Evolutionary conservation across 139 green algal species (phyloP).

Genomic region (Chloropicon primus): DNA sequence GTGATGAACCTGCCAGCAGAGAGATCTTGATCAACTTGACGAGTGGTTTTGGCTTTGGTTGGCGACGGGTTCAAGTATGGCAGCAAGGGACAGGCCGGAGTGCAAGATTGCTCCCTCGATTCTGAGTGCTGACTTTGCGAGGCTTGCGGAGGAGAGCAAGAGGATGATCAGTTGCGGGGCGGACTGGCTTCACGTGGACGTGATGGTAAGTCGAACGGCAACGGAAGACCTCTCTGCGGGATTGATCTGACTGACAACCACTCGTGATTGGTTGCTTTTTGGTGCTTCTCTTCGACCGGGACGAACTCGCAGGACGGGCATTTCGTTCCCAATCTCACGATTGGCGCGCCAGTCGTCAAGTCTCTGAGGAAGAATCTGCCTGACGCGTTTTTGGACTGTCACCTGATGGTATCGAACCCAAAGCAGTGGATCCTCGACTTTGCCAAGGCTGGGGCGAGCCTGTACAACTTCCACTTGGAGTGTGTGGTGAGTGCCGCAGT

Average conservation of each 20-base stretch:
- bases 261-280: too few relatives aligned
- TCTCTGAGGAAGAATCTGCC: conserved; percentile 55
- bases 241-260: too few relatives aligned
- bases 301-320: conserved; percentile 61
- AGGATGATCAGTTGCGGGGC: conserved; percentile 32
- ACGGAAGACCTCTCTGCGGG: too few relatives aligned
- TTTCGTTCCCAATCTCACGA: conserved; percentile 89
- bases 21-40: too few relatives aligned
- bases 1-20: too few relatives aligned
- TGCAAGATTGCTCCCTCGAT: conserved; percentile 60
- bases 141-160: conserved; percentile 50
- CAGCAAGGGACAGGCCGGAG: background rate
- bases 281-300: too few relatives aligned
- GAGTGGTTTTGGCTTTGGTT: too few relatives aligned
- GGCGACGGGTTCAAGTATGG: background rate
- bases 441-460: conserved; percentile 11
- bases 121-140: conserved; percentile 69
- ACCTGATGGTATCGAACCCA: conserved; percentile 51
- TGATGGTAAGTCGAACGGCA: conserved; percentile 46
- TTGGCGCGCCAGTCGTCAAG: conserved; percentile 70
- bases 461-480: conserved; percentile 25
- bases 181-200: conserved; percentile 50
- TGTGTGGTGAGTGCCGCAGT: background rate
- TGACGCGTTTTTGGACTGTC: conserved; percentile 76
- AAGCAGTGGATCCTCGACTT: conserved; percentile 1